Evolutionary conservation across 495 filamentous ascomycete genomes (phyloP).

Genomic region (Aspergillus saccharolyticus): DNA sequence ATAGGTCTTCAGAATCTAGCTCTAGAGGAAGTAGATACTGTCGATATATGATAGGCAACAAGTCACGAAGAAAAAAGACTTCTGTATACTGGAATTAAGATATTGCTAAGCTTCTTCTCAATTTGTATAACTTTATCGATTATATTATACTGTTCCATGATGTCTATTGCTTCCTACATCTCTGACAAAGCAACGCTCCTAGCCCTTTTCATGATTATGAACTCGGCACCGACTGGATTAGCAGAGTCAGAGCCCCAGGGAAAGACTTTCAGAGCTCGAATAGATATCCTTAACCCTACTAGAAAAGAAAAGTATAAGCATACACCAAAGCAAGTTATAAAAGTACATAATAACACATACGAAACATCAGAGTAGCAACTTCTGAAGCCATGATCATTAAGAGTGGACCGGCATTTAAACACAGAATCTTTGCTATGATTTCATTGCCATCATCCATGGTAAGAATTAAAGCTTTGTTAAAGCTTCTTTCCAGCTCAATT

Average conservation of each 20-base stretch:
- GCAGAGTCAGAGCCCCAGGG: conserved; percentile 23
- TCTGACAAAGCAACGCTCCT: conserved; percentile 17
- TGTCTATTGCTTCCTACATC: conserved; percentile 20
- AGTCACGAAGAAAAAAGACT: conserved; percentile 23
- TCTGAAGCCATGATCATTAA: conserved; percentile 34
- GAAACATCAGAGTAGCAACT: conserved; percentile 37
- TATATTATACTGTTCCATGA: conserved; percentile 13
- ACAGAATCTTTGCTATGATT: conserved; percentile 33
- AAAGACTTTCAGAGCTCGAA: conserved; percentile 26
- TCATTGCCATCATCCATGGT: conserved; percentile 34
- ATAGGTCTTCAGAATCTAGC: conserved; percentile 13
- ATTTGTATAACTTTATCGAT: conserved; percentile 24
- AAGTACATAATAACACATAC: conserved; percentile 11
- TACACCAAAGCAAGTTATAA: conserved; percentile 1
- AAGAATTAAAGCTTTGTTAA: conserved; percentile 35
- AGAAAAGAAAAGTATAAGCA: conserved; percentile 30
- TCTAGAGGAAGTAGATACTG: conserved; percentile 12
- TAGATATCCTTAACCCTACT: conserved; percentile 19
- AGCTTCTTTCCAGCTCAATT: conserved; percentile 31
- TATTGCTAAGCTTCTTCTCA: conserved; percentile 21
- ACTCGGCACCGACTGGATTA: conserved; percentile 32
- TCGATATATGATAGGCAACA: conserved; percentile 5
- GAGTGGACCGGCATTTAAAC: conserved; percentile 31
- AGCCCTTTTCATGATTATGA: conserved; percentile 33
- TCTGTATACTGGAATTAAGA: conserved; percentile 24